Percentiles rank a stretch among this genome's conserved stretches.
These are phyloP conservation scores for Geosmithia putterillii DNA, from an alignment of 2,329 filamentous ascomycete species.

Conservation along the genomic window DNA sequence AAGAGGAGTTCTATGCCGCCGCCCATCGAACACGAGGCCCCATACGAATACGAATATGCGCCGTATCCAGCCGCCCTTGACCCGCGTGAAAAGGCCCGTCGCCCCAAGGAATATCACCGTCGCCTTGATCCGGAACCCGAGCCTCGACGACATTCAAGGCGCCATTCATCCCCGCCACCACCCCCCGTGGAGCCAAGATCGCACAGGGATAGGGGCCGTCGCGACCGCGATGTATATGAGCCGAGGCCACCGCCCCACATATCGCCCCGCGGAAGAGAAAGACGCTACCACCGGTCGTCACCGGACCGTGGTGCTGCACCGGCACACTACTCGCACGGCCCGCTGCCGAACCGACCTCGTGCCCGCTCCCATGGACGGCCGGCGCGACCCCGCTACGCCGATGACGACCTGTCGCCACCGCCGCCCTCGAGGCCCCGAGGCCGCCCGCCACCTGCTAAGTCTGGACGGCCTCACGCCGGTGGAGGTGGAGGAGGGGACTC, in stretches of 20 bases:
- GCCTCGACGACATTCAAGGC: background rate
- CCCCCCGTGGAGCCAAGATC: background rate
- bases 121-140: background rate
- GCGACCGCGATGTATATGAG: background rate
- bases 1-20: conserved; percentile 2
- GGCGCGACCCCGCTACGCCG: conserved; percentile 3
- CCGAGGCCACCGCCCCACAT: background rate
- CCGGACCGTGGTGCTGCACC: background rate
- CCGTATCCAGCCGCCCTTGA: background rate
- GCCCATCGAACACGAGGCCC: background rate
- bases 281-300: background rate
- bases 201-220: background rate
- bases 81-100: background rate
- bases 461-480: conserved; percentile 3
- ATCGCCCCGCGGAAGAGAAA: background rate
- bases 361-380: conserved; percentile 11
- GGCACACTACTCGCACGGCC: background rate
- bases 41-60: background rate
- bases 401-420: conserved; percentile 2
- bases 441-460: conserved; percentile 8
- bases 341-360: background rate
- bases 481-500: conserved; percentile 1
- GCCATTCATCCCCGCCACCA: background rate
- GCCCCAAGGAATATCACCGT: background rate
- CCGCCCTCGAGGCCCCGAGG: conserved; percentile 7